phyloP scores from a whole-genome alignment of 129 eudicot species.

The Pseudognaphalium luteoalbum region DNA sequence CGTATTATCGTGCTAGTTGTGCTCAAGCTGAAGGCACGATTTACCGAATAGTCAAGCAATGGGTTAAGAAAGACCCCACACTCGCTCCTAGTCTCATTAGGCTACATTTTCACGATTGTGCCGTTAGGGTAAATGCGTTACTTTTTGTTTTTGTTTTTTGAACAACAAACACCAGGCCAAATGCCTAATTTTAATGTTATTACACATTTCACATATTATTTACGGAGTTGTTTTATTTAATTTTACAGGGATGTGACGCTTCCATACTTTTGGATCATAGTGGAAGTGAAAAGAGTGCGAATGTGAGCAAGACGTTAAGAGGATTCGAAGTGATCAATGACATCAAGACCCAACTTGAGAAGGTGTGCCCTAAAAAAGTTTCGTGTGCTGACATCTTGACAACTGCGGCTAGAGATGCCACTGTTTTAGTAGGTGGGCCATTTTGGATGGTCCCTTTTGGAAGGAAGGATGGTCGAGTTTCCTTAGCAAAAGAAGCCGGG shows the following conservation, averaged over 20 bases:
- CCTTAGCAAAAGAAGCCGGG: slow-evolving; percentile 60
- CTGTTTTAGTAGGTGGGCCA: slow-evolving; percentile 64
- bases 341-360: slow-evolving; percentile 65
- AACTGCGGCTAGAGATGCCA: slow-evolving; percentile 73
- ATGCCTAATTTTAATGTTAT: too few relatives aligned
- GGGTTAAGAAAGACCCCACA: slow-evolving; percentile 59
- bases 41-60: slow-evolving; percentile 46
- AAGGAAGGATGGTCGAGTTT: slow-evolving; percentile 69
- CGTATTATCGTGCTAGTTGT: slow-evolving; percentile 50
- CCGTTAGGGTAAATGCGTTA: slow-evolving; percentile 54
- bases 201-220: too few relatives aligned
- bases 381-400: slow-evolving; percentile 87
- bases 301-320: slow-evolving; percentile 66
- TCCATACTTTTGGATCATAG: slow-evolving; percentile 62
- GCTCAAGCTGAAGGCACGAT: slow-evolving; percentile 54
- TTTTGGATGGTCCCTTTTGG: slow-evolving; percentile 76
- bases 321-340: slow-evolving; percentile 74
- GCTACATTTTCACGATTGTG: slow-evolving; percentile 74
- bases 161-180: background rate
- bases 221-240: background rate
- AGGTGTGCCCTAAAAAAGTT: slow-evolving; percentile 67
- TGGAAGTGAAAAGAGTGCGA: slow-evolving; percentile 68
- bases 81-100: slow-evolving; percentile 77
- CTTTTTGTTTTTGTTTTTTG: background rate
- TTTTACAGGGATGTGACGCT: slow-evolving; percentile 74